Conservation (phyloP, 306 rosid species). For the Mimosa bimucronata region DNA sequence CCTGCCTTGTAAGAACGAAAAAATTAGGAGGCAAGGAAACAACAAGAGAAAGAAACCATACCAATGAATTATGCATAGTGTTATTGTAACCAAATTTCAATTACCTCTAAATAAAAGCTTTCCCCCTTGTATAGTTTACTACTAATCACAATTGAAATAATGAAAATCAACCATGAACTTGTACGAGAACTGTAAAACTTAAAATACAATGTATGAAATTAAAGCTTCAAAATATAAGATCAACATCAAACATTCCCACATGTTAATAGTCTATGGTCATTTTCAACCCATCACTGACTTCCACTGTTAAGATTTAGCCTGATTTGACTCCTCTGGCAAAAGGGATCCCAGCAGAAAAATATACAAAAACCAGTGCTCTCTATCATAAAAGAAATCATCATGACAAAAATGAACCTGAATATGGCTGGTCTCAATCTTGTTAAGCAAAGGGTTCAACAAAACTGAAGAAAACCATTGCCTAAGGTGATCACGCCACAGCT, state of each 20-base stretch:
- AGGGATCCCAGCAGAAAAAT: constrained; percentile 15
- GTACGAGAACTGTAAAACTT: not conserved
- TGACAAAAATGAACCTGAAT: constrained; percentile 59
- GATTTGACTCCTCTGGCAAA: not conserved
- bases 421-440: constrained; percentile 85
- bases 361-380: constrained; percentile 25
- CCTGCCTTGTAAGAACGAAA: not conserved
- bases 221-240: constrained; percentile 19
- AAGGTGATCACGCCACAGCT: constrained; percentile 89
- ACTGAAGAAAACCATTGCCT: constrained; percentile 90
- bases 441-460: constrained; percentile 75
- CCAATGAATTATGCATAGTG: not conserved
- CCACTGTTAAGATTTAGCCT: not conserved
- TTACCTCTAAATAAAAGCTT: constrained; percentile 21
- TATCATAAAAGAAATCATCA: constrained; percentile 28
- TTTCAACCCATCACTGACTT: constrained; percentile 17
- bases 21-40: not conserved
- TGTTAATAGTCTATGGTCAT: not conserved
- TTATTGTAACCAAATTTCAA: not conserved
- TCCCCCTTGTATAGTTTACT: not conserved
- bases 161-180: constrained; percentile 20
- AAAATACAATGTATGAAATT: constrained; percentile 3
- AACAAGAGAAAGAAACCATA: not conserved
- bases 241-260: constrained; percentile 10
- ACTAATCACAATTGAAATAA: not conserved